These are phyloP conservation scores for Avena sativa DNA, from an alignment of 176 grass and related monocot genomes.

Conservation along the genomic window DNA sequence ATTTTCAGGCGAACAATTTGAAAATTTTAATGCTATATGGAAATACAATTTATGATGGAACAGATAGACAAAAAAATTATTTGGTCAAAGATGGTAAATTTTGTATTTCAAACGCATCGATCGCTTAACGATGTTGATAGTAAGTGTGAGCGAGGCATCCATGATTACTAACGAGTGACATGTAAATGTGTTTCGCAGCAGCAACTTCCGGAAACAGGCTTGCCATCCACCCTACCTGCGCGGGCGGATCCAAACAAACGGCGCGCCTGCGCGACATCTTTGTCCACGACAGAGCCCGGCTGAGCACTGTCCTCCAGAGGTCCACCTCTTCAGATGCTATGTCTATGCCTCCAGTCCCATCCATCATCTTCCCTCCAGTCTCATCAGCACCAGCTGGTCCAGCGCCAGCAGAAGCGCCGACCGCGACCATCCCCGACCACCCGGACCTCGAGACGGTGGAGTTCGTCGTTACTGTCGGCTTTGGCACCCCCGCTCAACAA, in stretches of 20 bases:
- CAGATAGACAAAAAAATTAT: too few species aligned
- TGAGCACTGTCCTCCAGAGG: constrained; percentile 29
- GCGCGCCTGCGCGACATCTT: neutral
- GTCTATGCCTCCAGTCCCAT: neutral
- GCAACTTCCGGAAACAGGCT: constrained; percentile 36
- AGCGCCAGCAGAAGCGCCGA: neutral
- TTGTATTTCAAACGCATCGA: too few species aligned
- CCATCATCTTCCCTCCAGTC: too few species aligned
- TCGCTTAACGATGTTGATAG: too few species aligned
- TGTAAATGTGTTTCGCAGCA: constrained; percentile 10
- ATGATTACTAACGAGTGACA: neutral
- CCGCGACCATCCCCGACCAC: constrained; percentile 46
- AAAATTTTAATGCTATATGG: too few species aligned
- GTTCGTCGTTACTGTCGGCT: constrained; percentile 62
- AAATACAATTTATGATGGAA: too few species aligned
- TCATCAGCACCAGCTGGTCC: neutral
- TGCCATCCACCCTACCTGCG: constrained; percentile 1
- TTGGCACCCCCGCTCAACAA: constrained; percentile 57
- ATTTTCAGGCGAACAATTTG: too few species aligned
- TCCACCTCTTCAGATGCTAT: neutral
- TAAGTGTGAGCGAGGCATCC: too few species aligned
- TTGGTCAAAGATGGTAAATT: too few species aligned
- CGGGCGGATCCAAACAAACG: neutral
- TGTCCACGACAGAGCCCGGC: constrained; percentile 22
- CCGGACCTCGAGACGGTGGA: constrained; percentile 42